A percentile compares a stretch with the other conserved stretches of the same genome.
These are phyloP conservation scores for Boletus vinaceobasis DNA, from an alignment of 768 basidiomycete species.

Conservation along the genomic window DNA sequence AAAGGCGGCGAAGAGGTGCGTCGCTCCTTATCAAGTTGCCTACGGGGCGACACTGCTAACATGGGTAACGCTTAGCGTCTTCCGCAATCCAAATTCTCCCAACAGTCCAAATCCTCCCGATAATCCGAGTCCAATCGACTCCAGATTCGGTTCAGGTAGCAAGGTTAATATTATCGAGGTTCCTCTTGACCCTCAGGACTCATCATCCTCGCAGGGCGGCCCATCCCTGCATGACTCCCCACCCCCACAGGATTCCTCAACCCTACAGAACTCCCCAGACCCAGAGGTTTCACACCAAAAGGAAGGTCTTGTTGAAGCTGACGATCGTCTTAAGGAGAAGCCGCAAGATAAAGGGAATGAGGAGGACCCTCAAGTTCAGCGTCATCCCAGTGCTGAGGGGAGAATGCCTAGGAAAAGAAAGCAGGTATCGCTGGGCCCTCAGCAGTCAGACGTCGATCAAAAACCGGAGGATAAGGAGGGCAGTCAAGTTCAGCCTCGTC, in stretches of 20 bases:
- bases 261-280: no score
- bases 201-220: neutral
- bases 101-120: neutral
- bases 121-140: neutral
- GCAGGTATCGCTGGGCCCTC: neutral
- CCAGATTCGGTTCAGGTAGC: neutral
- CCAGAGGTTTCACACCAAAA: no score
- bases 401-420: neutral
- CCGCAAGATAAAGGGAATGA: no score
- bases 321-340: neutral
- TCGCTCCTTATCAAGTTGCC: neutral
- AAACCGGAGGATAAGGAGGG: neutral
- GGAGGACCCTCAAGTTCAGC: no score
- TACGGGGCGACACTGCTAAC: neutral
- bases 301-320: no score
- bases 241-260: no score
- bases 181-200: neutral
- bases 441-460: no score
- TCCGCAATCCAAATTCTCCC: neutral
- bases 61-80: neutral
- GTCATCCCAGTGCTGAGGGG: no score
- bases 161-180: neutral
- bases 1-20: neutral
- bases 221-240: neutral
- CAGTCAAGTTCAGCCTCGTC: neutral